phyloP scores from a whole-genome alignment of 805 yeast genomes.

The Kazachstania psychrophila region DNA sequence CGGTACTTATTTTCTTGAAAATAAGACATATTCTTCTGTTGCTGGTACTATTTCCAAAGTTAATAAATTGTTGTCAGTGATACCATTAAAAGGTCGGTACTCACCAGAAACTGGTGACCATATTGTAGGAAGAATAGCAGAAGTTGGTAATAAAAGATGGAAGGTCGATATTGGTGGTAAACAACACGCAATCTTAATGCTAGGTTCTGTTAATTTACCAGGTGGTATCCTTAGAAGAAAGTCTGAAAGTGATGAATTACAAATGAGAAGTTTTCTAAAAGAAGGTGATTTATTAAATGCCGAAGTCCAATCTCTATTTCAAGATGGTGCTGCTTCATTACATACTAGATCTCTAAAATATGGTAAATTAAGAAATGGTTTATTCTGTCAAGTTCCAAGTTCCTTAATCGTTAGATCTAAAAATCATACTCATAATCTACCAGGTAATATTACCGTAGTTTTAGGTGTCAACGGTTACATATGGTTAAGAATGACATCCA shows the following conservation, averaged over 20 bases:
- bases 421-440: constrained; percentile 79
- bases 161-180: constrained; percentile 93
- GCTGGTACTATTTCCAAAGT: constrained; percentile 86
- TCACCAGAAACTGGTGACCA: constrained; percentile 96
- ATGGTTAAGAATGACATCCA: constrained; percentile 73
- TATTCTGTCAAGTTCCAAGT: constrained; percentile 71
- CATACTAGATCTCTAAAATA: constrained; percentile 94
- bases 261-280: constrained; percentile 87
- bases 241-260: constrained; percentile 89
- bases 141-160: constrained; percentile 92
- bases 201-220: constrained; percentile 93
- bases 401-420: constrained; percentile 76
- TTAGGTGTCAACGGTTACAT: constrained; percentile 92
- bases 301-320: constrained; percentile 83
- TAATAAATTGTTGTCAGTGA: constrained; percentile 75
- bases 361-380: constrained; percentile 90
- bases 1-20: constrained; percentile 77
- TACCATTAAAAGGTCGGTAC: constrained; percentile 80
- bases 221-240: constrained; percentile 94
- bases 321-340: constrained; percentile 85
- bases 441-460: constrained; percentile 86
- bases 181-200: constrained; percentile 83
- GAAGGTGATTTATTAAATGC: constrained; percentile 95
- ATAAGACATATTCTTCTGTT: constrained; percentile 76
- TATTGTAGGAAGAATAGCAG: constrained; percentile 85